Percentiles rank a stretch among this genome's conserved stretches.
phyloP scores from a whole-genome alignment of 73 alveolate genomes.

The Paramecium primaurelia region DNA sequence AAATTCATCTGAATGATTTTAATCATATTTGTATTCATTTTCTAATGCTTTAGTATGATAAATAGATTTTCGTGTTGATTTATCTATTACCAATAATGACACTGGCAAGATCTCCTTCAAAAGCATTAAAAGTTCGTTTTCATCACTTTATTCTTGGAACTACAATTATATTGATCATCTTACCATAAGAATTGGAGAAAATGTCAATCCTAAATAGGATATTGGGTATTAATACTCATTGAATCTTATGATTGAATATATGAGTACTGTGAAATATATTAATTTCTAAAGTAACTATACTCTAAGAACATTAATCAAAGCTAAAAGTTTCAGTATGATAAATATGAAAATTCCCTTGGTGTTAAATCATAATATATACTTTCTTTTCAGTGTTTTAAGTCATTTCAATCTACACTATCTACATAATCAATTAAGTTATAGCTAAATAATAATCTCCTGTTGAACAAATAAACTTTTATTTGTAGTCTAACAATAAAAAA shows the following conservation, averaged over 20 bases:
- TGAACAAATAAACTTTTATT: background rate
- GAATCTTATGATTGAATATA: background rate
- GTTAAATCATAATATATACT: background rate
- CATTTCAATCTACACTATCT: background rate
- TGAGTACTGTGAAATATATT: background rate
- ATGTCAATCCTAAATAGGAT: background rate
- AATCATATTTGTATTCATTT: background rate
- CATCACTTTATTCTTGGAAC: background rate
- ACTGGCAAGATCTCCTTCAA: background rate
- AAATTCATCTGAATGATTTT: background rate
- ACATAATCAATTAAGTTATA: background rate
- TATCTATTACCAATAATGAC: background rate
- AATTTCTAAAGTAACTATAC: background rate
- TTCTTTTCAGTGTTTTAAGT: background rate
- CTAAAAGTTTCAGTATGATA: background rate
- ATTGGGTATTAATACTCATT: background rate
- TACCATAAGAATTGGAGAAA: background rate
- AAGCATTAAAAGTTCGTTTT: background rate
- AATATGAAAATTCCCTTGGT: constrained; percentile 1
- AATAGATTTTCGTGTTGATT: background rate
- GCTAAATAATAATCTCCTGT: background rate
- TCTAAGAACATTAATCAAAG: background rate
- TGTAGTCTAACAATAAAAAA: background rate
- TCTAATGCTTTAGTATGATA: constrained; percentile 12
- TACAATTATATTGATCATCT: background rate